These are phyloP conservation scores for Cicer pinnatifidum DNA, from an alignment of 306 rosid genomes.

Conservation along the genomic window DNA sequence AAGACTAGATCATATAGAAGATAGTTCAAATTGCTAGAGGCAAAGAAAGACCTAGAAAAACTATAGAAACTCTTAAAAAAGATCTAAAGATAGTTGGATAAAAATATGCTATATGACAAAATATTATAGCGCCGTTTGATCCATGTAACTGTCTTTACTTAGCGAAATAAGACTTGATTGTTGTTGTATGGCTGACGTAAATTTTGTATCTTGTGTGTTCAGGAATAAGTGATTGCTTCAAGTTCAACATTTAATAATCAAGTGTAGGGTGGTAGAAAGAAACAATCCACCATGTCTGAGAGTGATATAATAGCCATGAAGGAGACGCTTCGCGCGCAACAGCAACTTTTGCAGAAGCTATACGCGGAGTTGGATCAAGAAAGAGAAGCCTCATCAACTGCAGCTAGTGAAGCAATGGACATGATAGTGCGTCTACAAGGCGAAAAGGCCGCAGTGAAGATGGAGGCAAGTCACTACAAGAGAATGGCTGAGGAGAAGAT, in stretches of 20 bases:
- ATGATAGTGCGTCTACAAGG: constrained; percentile 95
- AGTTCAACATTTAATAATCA: constrained; percentile 20
- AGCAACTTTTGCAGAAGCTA: constrained; percentile 79
- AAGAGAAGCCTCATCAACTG: constrained; percentile 87
- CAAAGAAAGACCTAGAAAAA: too few relatives aligned
- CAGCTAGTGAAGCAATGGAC: constrained; percentile 87
- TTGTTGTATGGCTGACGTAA: constrained; percentile 9
- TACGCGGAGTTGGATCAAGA: constrained; percentile 81
- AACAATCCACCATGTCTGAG: constrained; percentile 52
- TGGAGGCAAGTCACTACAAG: constrained; percentile 92
- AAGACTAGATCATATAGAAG: too few relatives aligned
- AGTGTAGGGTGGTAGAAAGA: constrained; percentile 51
- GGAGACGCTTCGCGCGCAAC: constrained; percentile 76
- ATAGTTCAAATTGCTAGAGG: too few relatives aligned
- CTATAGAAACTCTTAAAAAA: too few relatives aligned
- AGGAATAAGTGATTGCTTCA: constrained; percentile 48
- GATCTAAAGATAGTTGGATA: too few relatives aligned
- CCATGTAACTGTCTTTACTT: too few relatives aligned
- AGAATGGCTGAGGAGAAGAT: constrained; percentile 95
- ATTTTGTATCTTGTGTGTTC: constrained; percentile 33
- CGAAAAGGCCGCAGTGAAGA: constrained; percentile 87
- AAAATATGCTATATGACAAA: too few relatives aligned
- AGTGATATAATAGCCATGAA: constrained; percentile 59
- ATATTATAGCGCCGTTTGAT: too few relatives aligned
- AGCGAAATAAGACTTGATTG: too few relatives aligned